phyloP scores from a whole-genome alignment of 1,284 basidiomycete species.

The Uromyces viciae-fabae region DNA sequence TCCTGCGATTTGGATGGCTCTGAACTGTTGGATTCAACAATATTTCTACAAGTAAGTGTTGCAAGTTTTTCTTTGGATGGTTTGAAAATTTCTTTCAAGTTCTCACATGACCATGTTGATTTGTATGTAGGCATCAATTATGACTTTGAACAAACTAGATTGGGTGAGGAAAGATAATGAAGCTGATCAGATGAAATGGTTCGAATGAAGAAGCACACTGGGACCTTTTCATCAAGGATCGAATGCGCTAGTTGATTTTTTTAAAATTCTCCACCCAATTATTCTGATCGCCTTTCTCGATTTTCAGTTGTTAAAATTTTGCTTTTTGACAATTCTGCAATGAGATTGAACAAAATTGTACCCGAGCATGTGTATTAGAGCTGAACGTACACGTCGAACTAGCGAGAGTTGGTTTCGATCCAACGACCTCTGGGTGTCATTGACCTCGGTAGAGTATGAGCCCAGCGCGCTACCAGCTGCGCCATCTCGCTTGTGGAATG shows the following conservation, averaged over 20 bases:
- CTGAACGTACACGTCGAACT: too few relatives aligned
- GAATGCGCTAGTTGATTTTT: too few relatives aligned
- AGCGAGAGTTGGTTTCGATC: conserved; percentile 32
- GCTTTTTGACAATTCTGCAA: too few relatives aligned
- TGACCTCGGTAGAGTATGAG: background rate
- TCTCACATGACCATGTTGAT: background rate
- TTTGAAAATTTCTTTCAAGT: background rate
- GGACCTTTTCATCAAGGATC: too few relatives aligned
- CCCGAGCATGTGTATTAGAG: too few relatives aligned
- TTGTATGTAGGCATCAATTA: conserved; percentile 13
- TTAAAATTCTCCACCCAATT: too few relatives aligned
- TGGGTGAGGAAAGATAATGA: background rate
- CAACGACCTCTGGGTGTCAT: conserved; percentile 22
- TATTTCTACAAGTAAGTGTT: conserved; percentile 17
- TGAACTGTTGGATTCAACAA: conserved; percentile 15
- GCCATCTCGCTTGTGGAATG: conserved; percentile 21
- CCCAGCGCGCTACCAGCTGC: conserved; percentile 32
- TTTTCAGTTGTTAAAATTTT: too few relatives aligned
- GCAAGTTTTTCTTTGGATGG: background rate
- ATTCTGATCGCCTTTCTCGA: too few relatives aligned
- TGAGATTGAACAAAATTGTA: too few relatives aligned
- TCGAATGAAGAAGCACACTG: too few relatives aligned
- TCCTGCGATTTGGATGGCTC: conserved; percentile 23
- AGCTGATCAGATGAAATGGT: background rate
- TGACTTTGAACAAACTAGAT: conserved; percentile 31